phyloP scores from a whole-genome alignment of 2,329 filamentous ascomycete species.

The Pyrenophora tritici-repentis region DNA sequence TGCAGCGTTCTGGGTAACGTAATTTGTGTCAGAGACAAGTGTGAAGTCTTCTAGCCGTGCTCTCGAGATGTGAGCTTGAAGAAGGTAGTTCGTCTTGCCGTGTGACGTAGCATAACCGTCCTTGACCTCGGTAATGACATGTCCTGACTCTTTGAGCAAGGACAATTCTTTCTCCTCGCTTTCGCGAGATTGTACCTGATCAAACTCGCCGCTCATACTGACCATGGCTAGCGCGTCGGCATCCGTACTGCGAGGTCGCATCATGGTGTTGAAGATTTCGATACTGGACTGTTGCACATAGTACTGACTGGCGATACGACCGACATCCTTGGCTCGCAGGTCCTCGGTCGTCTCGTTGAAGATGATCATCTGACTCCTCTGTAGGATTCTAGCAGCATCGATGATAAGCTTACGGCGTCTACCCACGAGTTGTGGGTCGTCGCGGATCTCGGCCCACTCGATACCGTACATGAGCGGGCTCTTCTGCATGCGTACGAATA shows the following conservation, averaged over 20 bases:
- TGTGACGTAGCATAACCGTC: conserved; percentile 71
- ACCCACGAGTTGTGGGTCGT: conserved; percentile 87
- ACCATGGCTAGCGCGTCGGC: conserved; percentile 96
- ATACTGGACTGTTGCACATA: conserved; percentile 94
- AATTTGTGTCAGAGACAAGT: conserved; percentile 86
- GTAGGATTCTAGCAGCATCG: conserved; percentile 82
- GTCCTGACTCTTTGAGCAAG: conserved; percentile 67
- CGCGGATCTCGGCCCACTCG: conserved; percentile 85
- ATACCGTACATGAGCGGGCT: conserved; percentile 94
- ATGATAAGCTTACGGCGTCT: conserved; percentile 84
- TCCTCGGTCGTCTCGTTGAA: conserved; percentile 96
- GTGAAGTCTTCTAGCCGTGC: conserved; percentile 92
- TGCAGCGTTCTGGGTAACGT: conserved; percentile 93
- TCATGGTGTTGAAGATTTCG: conserved; percentile 95
- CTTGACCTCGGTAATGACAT: conserved; percentile 76
- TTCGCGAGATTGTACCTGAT: conserved; percentile 92
- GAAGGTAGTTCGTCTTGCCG: conserved; percentile 91
- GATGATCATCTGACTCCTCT: conserved; percentile 97
- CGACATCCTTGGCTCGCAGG: conserved; percentile 90
- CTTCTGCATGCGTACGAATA: conserved; percentile 94
- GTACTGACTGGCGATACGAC: conserved; percentile 94
- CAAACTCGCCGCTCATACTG: conserved; percentile 95
- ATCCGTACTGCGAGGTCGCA: conserved; percentile 83
- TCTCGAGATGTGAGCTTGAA: conserved; percentile 92
- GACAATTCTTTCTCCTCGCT: conserved; percentile 87